Evolutionary conservation across 306 rosid genomes (phyloP).

Genomic region (Ochetophila trinervis): DNA sequence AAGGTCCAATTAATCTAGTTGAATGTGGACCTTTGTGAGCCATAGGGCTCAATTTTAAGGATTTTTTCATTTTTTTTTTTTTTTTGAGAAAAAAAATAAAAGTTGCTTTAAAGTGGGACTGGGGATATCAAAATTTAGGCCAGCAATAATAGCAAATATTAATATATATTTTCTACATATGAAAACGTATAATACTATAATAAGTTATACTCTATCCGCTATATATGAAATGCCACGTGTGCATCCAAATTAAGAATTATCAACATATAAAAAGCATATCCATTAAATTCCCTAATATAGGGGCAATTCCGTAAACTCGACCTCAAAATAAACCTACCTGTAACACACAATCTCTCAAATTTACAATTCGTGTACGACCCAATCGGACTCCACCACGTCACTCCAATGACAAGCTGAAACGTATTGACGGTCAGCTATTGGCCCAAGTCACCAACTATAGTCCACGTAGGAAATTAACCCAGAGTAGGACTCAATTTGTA

Average conservation of each 20-base stretch:
- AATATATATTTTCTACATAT: not conserved
- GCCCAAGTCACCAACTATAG: not conserved
- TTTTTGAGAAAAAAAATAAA: too few relatives aligned
- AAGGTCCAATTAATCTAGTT: conserved; percentile 5
- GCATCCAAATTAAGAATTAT: not conserved
- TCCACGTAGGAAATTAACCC: conserved; percentile 28
- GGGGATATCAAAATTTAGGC: not conserved
- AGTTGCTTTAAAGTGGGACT: not conserved
- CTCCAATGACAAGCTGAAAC: conserved; percentile 23
- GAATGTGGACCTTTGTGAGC: not conserved
- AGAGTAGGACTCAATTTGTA: conserved; percentile 21
- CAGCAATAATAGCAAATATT: not conserved
- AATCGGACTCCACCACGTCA: conserved; percentile 37
- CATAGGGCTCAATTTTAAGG: too few relatives aligned
- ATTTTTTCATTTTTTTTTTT: too few relatives aligned
- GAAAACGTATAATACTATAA: not conserved
- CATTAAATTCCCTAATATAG: not conserved
- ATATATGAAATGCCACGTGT: not conserved
- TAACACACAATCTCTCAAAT: not conserved
- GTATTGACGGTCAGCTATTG: not conserved
- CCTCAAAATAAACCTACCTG: conserved; percentile 19
- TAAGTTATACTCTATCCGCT: too few relatives aligned
- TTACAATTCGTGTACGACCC: not conserved
- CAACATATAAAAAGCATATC: not conserved
- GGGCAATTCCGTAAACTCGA: conserved; percentile 26